phyloP scores from a whole-genome alignment of 75 land plant species.

The Pinus taeda region DNA sequence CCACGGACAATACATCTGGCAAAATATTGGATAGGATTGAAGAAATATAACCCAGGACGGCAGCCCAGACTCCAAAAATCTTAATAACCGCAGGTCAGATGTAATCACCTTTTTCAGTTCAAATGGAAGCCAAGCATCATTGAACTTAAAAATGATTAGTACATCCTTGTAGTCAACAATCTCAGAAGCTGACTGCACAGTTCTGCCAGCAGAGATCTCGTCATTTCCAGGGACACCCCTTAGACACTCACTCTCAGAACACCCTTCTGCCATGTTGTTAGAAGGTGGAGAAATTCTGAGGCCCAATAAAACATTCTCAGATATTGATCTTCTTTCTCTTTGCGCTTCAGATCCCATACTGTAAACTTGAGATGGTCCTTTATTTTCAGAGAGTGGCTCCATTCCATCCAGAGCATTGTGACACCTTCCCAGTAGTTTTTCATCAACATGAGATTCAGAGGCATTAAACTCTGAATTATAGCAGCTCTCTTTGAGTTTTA shows the following conservation, averaged over 20 bases:
- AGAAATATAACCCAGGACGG: slow-evolving; percentile 95
- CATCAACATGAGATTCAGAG: not conserved
- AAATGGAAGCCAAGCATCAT: slow-evolving; percentile 71
- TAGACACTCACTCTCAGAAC: not conserved
- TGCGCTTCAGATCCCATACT: not conserved
- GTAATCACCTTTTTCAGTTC: slow-evolving; percentile 61
- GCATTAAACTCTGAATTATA: not conserved
- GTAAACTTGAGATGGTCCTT: not conserved
- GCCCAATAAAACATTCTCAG: slow-evolving; percentile 3
- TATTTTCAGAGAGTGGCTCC: not conserved
- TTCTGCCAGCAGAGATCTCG: not conserved
- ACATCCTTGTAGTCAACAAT: slow-evolving; percentile 47
- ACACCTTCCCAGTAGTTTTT: not conserved
- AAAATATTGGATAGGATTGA: slow-evolving; percentile 88
- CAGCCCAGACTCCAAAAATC: slow-evolving; percentile 82
- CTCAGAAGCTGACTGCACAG: not conserved
- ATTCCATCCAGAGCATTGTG: not conserved
- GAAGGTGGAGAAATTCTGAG: not conserved
- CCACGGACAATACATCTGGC: slow-evolving; percentile 90
- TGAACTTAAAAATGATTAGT: slow-evolving; percentile 68
- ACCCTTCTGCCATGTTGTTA: not conserved
- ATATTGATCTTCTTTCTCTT: not conserved
- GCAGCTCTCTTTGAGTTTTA: not conserved
- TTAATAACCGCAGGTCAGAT: slow-evolving; percentile 72
- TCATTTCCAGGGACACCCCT: not conserved